Percentiles rank a stretch among this genome's conserved stretches.
Evolutionary conservation across 345 rosid genomes (phyloP).

Genomic region (Iberis pinnata): DNA sequence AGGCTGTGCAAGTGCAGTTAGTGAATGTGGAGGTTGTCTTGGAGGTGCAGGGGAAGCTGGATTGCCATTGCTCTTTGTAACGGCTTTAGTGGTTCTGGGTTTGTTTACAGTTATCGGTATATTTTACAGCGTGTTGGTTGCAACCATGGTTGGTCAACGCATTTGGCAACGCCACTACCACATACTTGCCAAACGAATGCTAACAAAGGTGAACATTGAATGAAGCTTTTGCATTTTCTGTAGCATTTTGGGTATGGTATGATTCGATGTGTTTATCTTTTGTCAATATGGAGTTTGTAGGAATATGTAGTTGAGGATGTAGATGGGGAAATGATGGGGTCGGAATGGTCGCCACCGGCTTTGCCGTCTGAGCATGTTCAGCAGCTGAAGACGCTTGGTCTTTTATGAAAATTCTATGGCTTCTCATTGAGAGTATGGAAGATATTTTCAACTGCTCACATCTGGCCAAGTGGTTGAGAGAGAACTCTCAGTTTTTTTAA

Average conservation of each 20-base stretch:
- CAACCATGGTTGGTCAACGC: conserved; percentile 99
- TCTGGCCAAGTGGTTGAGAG: conserved; percentile 10
- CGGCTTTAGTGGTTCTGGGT: conserved; percentile 81
- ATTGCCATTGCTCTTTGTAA: conserved; percentile 68
- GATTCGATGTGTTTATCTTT: neutral
- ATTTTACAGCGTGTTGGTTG: conserved; percentile 93
- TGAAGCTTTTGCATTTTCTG: neutral
- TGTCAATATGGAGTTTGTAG: conserved; percentile 29
- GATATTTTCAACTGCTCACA: conserved; percentile 1
- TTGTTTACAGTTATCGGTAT: conserved; percentile 88
- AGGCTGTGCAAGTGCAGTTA: conserved; percentile 82
- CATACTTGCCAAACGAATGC: conserved; percentile 96
- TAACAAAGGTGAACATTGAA: conserved; percentile 65
- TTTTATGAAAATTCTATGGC: conserved; percentile 38
- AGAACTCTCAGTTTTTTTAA: conserved; percentile 5
- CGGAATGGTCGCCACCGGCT: conserved; percentile 86
- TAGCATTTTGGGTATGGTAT: neutral
- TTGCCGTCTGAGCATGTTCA: conserved; percentile 84
- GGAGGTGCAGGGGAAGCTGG: conserved; percentile 99
- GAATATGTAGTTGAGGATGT: conserved; percentile 99
- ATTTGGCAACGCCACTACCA: conserved; percentile 99
- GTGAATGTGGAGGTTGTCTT: conserved; percentile 97
- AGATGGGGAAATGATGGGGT: conserved; percentile 75
- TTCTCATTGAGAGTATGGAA: neutral
- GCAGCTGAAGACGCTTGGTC: conserved; percentile 89